A percentile compares a stretch with the other conserved stretches of the same genome.
These are phyloP conservation scores for Limtongozyma cylindracea DNA, from an alignment of 805 yeast genomes.

Conservation along the genomic window DNA sequence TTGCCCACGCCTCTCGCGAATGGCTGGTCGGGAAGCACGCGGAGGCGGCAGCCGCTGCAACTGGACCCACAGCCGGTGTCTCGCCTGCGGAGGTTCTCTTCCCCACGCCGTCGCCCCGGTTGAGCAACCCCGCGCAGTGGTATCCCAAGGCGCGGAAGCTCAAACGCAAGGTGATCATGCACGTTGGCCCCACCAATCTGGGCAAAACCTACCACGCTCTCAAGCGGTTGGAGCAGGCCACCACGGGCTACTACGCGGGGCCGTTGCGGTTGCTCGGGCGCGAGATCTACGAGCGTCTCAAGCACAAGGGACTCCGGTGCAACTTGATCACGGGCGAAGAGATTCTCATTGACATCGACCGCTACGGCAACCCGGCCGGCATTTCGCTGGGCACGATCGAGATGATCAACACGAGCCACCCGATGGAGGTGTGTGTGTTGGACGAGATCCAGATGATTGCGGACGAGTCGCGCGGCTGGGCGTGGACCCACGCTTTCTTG, in stretches of 20 bases:
- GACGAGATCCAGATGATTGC: constrained; percentile 95
- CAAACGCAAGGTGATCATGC: constrained; percentile 65
- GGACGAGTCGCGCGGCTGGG: constrained; percentile 61
- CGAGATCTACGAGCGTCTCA: constrained; percentile 71
- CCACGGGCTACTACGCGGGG: constrained; percentile 80
- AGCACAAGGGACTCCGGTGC: constrained; percentile 38
- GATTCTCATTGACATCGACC: constrained; percentile 44
- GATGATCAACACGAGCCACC: constrained; percentile 50
- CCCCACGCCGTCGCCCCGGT: too few species aligned
- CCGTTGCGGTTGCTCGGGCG: constrained; percentile 79
- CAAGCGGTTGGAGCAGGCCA: constrained; percentile 32
- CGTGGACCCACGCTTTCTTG: constrained; percentile 80
- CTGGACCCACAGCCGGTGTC: too few species aligned
- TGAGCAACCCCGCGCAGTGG: constrained; percentile 30
- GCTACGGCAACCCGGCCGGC: constrained; percentile 45
- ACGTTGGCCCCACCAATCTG: constrained; percentile 92
- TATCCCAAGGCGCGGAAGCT: constrained; percentile 67
- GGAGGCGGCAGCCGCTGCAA: too few species aligned
- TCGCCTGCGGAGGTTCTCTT: constrained; percentile 1
- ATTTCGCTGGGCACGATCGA: constrained; percentile 80
- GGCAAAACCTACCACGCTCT: constrained; percentile 84
- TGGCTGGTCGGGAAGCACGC: background rate
- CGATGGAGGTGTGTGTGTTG: constrained; percentile 68
- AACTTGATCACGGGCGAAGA: constrained; percentile 94
- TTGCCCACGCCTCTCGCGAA: background rate